Evolutionary conservation across 139 green algal species (phyloP).

Genomic region (Pseudopediastrum boryanum): DNA sequence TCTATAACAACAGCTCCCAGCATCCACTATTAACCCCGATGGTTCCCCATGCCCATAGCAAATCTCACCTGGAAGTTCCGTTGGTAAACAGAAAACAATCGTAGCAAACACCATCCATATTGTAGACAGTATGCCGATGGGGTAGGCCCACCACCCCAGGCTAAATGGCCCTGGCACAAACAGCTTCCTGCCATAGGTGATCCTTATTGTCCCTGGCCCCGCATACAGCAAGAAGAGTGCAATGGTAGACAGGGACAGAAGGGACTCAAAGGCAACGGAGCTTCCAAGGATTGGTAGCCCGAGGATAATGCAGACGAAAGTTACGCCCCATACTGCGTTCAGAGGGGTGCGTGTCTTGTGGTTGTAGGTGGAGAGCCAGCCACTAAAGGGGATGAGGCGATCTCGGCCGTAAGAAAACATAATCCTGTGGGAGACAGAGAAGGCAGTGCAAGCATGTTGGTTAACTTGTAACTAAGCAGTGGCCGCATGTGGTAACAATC

Average conservation of each 20-base stretch:
- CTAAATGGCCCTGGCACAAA: constrained; percentile 17
- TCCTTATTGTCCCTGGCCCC: constrained; percentile 5
- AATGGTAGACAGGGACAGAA: constrained; percentile 31
- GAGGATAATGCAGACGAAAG: not conserved
- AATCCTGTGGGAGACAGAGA: constrained; percentile 15
- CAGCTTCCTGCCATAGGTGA: not conserved
- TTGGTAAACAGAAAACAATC: constrained; percentile 2
- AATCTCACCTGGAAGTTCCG: no score
- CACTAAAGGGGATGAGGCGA: not conserved
- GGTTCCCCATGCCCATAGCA: no score
- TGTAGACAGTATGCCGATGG: constrained; percentile 2
- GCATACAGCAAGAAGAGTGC: constrained; percentile 27
- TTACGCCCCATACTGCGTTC: constrained; percentile 19
- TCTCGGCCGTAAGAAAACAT: constrained; percentile 22
- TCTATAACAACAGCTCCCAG: no score
- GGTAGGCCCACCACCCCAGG: constrained; percentile 21
- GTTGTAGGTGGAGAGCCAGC: constrained; percentile 1
- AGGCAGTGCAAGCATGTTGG: no score
- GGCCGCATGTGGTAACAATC: no score
- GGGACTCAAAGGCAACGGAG: constrained; percentile 5
- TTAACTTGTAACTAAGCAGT: no score
- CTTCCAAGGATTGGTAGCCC: constrained; percentile 18
- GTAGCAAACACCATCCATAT: constrained; percentile 10
- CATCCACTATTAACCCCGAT: no score
- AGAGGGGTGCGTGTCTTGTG: not conserved